These are phyloP conservation scores for Xylariaceae sp. DNA, from an alignment of 2,329 filamentous ascomycete species.

Conservation along the genomic window DNA sequence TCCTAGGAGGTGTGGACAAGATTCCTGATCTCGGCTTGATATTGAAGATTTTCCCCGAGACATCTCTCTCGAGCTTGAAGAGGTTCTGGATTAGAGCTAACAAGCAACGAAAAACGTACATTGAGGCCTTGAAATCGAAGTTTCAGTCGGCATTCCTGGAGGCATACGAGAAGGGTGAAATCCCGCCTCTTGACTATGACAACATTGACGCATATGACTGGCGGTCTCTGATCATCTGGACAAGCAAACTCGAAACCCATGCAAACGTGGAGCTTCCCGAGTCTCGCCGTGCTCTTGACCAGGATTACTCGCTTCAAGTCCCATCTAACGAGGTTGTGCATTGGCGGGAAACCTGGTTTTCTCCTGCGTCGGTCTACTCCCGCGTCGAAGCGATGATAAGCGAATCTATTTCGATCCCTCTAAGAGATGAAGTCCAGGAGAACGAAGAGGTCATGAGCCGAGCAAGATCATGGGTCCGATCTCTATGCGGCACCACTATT, in stretches of 20 bases:
- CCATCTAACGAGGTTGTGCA: conserved; percentile 41
- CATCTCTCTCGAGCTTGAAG: conserved; percentile 53
- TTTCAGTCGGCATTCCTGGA: conserved; percentile 68
- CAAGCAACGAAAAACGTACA: conserved; percentile 53
- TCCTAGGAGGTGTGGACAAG: conserved; percentile 63
- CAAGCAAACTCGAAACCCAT: conserved; percentile 53
- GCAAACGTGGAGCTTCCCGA: conserved; percentile 53
- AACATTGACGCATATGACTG: conserved; percentile 69
- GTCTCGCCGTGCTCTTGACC: conserved; percentile 48
- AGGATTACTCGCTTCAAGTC: conserved; percentile 46
- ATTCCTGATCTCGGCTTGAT: conserved; percentile 64
- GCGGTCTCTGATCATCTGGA: conserved; percentile 68
- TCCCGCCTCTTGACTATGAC: conserved; percentile 66
- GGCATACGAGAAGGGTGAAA: conserved; percentile 65
- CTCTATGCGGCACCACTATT: conserved; percentile 56
- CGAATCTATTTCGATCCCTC: conserved; percentile 46
- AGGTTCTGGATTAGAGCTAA: conserved; percentile 58
- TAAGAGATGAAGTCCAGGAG: conserved; percentile 27
- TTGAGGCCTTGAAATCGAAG: conserved; percentile 60
- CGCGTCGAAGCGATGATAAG: conserved; percentile 59
- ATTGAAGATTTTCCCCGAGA: conserved; percentile 56
- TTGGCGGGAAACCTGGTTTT: conserved; percentile 63
- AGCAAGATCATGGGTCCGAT: conserved; percentile 62
- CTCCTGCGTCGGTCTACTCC: conserved; percentile 57
- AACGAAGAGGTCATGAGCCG: conserved; percentile 42